phyloP scores from a whole-genome alignment of 192 early-diverging fungal species.

The Neocallimastix lanati region DNA sequence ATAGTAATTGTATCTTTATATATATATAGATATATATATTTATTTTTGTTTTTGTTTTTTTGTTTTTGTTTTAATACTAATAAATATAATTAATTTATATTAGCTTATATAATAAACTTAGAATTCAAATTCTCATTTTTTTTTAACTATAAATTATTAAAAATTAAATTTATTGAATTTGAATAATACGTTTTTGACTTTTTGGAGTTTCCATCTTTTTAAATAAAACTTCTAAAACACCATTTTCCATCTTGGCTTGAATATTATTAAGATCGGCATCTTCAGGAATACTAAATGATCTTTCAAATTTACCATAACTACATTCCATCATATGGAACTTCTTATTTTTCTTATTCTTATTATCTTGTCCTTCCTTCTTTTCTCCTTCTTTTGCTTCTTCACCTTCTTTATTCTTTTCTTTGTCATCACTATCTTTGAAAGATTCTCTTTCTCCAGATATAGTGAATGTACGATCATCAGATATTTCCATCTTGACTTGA shows the following conservation, averaged over 20 bases:
- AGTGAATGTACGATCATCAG: not conserved
- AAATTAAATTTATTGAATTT: not conserved
- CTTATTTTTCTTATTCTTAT: no score
- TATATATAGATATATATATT: no score
- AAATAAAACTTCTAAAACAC: not conserved
- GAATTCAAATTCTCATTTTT: no score
- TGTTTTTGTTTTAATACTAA: no score
- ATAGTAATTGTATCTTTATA: no score
- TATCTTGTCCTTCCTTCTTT: not conserved
- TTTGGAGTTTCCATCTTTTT: not conserved
- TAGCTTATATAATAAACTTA: no score
- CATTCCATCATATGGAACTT: not conserved
- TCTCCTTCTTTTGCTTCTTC: not conserved
- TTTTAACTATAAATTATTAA: no score
- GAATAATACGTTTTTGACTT: not conserved
- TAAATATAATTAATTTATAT: no score
- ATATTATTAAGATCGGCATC: not conserved
- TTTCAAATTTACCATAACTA: no score
- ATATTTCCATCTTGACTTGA: no score
- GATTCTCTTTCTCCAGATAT: not conserved
- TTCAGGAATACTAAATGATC: not conserved
- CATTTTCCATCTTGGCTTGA: no score
- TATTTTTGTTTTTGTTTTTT: no score
- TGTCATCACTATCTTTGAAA: not conserved
- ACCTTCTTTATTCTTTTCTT: not conserved